Evolutionary conservation across 2,329 filamentous ascomycete species (phyloP).

Genomic region (Exophiala aquamarina): DNA sequence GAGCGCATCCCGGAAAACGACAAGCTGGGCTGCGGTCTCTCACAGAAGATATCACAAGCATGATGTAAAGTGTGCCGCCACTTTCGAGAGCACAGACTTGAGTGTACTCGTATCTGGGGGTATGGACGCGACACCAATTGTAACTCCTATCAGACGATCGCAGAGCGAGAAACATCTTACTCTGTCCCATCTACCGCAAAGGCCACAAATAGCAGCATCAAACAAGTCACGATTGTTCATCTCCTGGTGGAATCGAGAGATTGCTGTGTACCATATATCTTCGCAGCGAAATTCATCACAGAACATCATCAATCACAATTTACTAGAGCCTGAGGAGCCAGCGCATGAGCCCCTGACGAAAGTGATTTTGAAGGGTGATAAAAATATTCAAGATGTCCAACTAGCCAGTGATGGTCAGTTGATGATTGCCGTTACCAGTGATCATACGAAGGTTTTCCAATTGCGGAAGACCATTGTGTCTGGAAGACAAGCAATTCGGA

Average conservation of each 20-base stretch:
- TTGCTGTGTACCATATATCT: slow-evolving; percentile 71
- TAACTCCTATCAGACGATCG: slow-evolving; percentile 71
- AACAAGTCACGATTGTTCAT: slow-evolving; percentile 72
- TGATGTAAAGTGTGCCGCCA: slow-evolving; percentile 91
- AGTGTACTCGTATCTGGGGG: slow-evolving; percentile 92
- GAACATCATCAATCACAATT: slow-evolving; percentile 1
- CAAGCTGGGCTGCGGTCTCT: slow-evolving; percentile 80
- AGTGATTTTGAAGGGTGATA: slow-evolving; percentile 59
- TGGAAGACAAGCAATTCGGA: slow-evolving; percentile 33
- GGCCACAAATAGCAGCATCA: slow-evolving; percentile 71
- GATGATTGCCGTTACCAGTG: slow-evolving; percentile 72
- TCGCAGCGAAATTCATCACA: slow-evolving; percentile 1
- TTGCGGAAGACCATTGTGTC: slow-evolving; percentile 39
- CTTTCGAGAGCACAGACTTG: slow-evolving; percentile 78
- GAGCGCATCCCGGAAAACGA: slow-evolving; percentile 47
- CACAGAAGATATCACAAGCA: slow-evolving; percentile 86
- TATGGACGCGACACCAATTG: slow-evolving; percentile 78
- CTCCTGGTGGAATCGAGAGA: slow-evolving; percentile 88
- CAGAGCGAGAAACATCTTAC: slow-evolving; percentile 70
- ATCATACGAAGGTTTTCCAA: slow-evolving; percentile 75
- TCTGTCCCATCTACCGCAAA: slow-evolving; percentile 81
- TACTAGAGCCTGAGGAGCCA: slow-evolving; percentile 5
- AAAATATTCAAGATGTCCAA: slow-evolving; percentile 74
- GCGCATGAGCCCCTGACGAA: slow-evolving; percentile 22
- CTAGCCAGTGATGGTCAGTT: slow-evolving; percentile 72